Evolutionary conservation across 257 asterid species (phyloP), one percentile per base, ranked within the genome.

Genomic region (Cruciata laevipes): DNA sequence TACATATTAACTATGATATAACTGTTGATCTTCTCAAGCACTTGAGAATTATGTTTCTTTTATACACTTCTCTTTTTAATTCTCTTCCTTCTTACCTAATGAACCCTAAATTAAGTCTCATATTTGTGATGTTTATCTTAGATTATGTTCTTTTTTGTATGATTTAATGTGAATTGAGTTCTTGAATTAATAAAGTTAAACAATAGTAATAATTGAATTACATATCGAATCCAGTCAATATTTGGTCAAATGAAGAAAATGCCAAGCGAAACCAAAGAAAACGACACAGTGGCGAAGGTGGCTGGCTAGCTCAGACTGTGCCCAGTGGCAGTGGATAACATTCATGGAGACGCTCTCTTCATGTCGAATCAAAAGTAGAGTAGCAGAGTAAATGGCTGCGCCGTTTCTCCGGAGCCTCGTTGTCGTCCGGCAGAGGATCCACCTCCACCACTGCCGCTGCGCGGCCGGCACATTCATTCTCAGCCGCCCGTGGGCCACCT

Each of bases 351-450:
- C 1, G n/a, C 55, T 1, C 14, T 42, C 49, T 42, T 12, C 4
- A 10, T 13, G 49, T 13, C 17, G 38, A 33, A 33, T 9, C n/a
- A 44, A 62, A 30, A 7, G 21, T 13, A 35, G 7, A 17, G 27
- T n/a, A 63, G 2, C 17, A 30, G 7, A 8, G 33, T 56, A 56
- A 31, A 90, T 88, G 97, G 95, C 95, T 30, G 85, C 89, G 65
- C 83, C 90, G 49, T 72, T 81, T 30, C 69, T 79, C 68, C 66
- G 88, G 61, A 78, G 82, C 62, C 77, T 82, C n/a, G 90, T 90
- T 0, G 70, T 78, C 68, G 80, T 82, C 77, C 90, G 87, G 76
- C 82, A 78, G 58, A 83, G 86, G 35, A 76, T 82, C 73, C 70
- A 67, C 71, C 85, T 66, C 42, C 79, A 51, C 69, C 84, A 40